Evolutionary conservation across 208 protist genomes (phyloP), one percentile per base, ranked within the genome.

Genomic region (Sergeia podlipaevii): DNA sequence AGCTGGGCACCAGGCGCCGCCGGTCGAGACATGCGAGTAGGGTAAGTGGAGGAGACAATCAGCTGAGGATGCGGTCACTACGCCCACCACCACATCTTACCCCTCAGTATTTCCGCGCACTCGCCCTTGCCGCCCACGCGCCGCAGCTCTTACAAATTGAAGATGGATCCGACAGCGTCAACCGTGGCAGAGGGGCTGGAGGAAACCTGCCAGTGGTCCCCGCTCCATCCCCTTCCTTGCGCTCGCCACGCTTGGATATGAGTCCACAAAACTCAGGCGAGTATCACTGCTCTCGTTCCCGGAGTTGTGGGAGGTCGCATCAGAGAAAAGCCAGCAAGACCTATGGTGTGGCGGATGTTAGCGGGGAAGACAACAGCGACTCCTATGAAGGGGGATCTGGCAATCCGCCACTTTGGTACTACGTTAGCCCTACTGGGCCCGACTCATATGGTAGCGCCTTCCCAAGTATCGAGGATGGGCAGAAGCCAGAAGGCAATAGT

Each of bases 21-120:
- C 39, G 39, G 17, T 26, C 15, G 39, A 15, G 39, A 21, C 24
- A 15, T 5, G 5, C 17, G n/a, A 45, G 39, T 45, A 21, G 10
- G 15, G 17, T 15, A 15, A 15, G 17, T 6, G 17, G 39, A 15
- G n/a, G 8, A 6, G 33, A 15, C 15, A 38, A 10, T 15, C 11
- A 10, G 11, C 23, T 26, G 34, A 4, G 15, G 32, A 34, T 26
- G 23, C 15, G 17, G 1, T 13, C 27, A 44, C 27, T 34, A 21
- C 11, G 21, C 7, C 46, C 1, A 10, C 54, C 51, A 33, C 41
- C 33, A 2, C 60, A n/a, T 4, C 64, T 75, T 55, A 76, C 77
- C 11, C 72, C 81, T 7, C 81, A 83, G 23, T 89, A 89, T 66
- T 89, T 89, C 52, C 61, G 81, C 21, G 67, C 73, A 0, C 66